Evolutionary conservation across 495 filamentous ascomycete genomes (phyloP).

Genomic region (Usnea hakonensis): DNA sequence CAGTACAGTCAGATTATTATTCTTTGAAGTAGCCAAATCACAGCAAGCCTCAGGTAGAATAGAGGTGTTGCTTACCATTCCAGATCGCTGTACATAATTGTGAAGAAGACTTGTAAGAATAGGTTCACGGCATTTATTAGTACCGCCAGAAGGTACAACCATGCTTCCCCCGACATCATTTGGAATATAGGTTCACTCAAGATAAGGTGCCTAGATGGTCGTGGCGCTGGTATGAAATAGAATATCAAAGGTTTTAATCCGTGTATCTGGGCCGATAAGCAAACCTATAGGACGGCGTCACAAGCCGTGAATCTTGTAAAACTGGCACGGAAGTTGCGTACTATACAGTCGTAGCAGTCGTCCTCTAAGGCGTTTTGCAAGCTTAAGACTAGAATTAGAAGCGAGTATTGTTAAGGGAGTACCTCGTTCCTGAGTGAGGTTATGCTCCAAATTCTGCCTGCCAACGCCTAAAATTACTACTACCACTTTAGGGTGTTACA

Average conservation of each 20-base stretch:
- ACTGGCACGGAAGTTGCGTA: not conserved
- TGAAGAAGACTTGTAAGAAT: constrained; percentile 99
- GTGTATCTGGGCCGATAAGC: constrained; percentile 3
- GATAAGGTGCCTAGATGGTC: not conserved
- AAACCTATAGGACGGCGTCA: not conserved
- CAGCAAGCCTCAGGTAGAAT: constrained; percentile 1
- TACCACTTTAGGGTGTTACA: not conserved
- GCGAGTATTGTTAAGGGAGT: not conserved
- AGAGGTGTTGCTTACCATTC: constrained; percentile 69
- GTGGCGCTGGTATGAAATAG: not conserved
- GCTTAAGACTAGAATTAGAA: not conserved
- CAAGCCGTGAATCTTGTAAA: not conserved
- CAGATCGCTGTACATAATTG: constrained; percentile 99
- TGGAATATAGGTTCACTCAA: not conserved
- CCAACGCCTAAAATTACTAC: not conserved
- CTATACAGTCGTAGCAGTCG: not conserved
- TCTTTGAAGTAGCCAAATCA: constrained; percentile 9
- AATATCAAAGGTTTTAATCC: constrained; percentile 2
- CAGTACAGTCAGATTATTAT: constrained; percentile 22
- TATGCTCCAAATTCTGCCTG: not conserved
- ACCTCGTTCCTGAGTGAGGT: not conserved
- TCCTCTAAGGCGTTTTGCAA: not conserved
- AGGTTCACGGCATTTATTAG: constrained; percentile 99
- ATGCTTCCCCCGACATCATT: constrained; percentile 94
- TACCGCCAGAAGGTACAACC: constrained; percentile 97